These are phyloP conservation scores for Barnettozyma vustinii DNA, from an alignment of 805 yeast genomes.

Conservation along the genomic window DNA sequence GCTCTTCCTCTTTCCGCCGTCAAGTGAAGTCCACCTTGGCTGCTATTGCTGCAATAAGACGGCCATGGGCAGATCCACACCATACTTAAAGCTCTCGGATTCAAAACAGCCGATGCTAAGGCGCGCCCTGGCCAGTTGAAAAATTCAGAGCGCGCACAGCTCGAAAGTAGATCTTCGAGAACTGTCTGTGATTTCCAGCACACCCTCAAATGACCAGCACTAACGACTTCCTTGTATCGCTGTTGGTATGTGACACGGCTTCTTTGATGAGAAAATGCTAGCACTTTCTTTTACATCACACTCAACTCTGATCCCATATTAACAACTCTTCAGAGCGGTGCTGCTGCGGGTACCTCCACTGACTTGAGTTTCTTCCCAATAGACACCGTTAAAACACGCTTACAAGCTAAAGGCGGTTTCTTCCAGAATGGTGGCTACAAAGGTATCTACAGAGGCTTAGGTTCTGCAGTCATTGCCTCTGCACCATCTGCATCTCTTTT, in stretches of 20 bases:
- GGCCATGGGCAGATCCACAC: no score
- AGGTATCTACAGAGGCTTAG: conserved; percentile 89
- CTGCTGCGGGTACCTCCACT: conserved; percentile 93
- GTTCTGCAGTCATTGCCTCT: conserved; percentile 88
- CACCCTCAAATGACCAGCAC: conserved; percentile 6
- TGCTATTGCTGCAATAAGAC: no score
- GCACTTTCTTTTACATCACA: not conserved
- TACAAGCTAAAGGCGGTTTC: conserved; percentile 95
- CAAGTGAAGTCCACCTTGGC: no score
- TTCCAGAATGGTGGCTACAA: conserved; percentile 87
- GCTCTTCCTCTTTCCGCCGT: no score
- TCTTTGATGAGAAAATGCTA: not conserved
- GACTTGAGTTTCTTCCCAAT: conserved; percentile 94
- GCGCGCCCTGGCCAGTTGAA: not conserved
- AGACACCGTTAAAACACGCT: conserved; percentile 88
- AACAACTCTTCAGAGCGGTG: conserved; percentile 57
- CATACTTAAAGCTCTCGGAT: not conserved
- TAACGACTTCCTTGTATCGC: conserved; percentile 20
- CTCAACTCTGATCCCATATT: not conserved
- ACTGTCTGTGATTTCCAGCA: not conserved
- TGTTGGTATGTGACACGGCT: conserved; percentile 13
- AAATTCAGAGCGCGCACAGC: not conserved
- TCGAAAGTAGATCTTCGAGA: not conserved
- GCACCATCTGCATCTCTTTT: conserved; percentile 85
- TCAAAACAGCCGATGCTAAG: not conserved